Evolutionary conservation across 1,284 basidiomycete species (phyloP).

Genomic region (Lignosus rhinocerotis): DNA sequence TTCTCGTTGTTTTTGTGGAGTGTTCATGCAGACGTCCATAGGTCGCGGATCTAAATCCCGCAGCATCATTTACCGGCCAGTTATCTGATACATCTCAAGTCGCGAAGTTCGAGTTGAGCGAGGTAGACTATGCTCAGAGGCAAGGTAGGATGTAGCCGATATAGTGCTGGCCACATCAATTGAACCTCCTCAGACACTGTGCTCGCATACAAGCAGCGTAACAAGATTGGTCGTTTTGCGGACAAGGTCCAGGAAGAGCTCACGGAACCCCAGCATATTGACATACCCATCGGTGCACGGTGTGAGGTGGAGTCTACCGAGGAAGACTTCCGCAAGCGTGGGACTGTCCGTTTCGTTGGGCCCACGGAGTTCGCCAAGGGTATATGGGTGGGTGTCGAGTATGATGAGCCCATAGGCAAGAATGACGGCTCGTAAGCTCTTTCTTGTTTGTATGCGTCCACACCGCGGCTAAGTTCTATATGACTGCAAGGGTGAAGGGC

Average conservation of each 20-base stretch:
- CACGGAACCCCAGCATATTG: slow-evolving; percentile 33
- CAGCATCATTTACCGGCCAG: slow-evolving; percentile 73
- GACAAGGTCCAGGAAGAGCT: slow-evolving; percentile 39
- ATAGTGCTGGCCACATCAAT: background rate
- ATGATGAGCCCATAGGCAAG: slow-evolving; percentile 96
- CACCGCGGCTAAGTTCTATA: background rate
- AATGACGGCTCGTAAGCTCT: slow-evolving; percentile 88
- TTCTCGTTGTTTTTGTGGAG: background rate
- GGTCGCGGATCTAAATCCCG: slow-evolving; percentile 81
- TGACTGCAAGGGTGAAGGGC: slow-evolving; percentile 70
- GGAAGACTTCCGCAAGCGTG: slow-evolving; percentile 71
- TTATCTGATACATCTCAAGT: slow-evolving; percentile 85
- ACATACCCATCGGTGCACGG: slow-evolving; percentile 68
- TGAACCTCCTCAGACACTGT: slow-evolving; percentile 70
- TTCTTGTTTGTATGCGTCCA: background rate
- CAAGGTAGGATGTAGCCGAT: slow-evolving; percentile 51
- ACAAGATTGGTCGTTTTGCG: slow-evolving; percentile 92
- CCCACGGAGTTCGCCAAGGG: slow-evolving; percentile 77
- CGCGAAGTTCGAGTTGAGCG: slow-evolving; percentile 90
- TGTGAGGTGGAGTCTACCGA: slow-evolving; percentile 80
- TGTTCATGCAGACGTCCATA: slow-evolving; percentile 31
- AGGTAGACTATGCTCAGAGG: slow-evolving; percentile 80
- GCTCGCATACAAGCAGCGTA: slow-evolving; percentile 84
- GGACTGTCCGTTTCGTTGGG: slow-evolving; percentile 86
- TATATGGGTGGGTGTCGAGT: slow-evolving; percentile 91